Evolutionary conservation across 148 eudicot genomes (phyloP).

Genomic region (Bassia scoparia): DNA sequence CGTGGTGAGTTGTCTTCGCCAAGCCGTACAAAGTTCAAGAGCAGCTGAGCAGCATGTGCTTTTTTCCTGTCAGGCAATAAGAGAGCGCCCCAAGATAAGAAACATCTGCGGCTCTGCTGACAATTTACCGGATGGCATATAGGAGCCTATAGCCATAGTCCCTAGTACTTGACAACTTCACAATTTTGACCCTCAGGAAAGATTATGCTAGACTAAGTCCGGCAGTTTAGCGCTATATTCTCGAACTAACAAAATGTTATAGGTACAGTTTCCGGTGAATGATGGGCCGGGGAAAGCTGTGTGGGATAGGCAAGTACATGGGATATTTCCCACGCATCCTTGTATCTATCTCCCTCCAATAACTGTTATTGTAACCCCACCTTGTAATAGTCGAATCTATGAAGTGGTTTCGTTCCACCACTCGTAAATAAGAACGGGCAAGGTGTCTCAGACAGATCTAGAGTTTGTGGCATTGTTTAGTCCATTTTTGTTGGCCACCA

Average conservation of each 20-base stretch:
- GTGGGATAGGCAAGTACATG: conserved; percentile 4
- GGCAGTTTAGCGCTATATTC: background rate
- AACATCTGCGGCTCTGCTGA: conserved; percentile 28
- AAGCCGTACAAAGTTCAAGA: background rate
- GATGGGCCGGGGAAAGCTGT: conserved; percentile 6
- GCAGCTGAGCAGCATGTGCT: background rate
- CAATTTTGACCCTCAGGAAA: conserved; percentile 6
- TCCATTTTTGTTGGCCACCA: conserved; percentile 1
- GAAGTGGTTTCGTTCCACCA: background rate
- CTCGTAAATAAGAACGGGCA: conserved; percentile 4
- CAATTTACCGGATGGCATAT: conserved; percentile 16
- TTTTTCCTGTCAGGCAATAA: conserved; percentile 25
- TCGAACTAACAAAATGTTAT: background rate
- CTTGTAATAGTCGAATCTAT: background rate
- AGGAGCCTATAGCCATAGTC: conserved; percentile 20
- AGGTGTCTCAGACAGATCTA: conserved; percentile 16
- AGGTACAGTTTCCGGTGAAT: background rate
- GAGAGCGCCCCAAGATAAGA: conserved; percentile 26
- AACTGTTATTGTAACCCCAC: background rate
- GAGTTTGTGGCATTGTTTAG: conserved; percentile 7
- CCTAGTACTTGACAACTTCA: background rate
- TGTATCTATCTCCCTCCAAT: conserved; percentile 6
- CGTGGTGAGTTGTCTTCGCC: background rate
- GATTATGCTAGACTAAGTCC: background rate
- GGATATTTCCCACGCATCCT: conserved; percentile 15